These are phyloP conservation scores for Penicillium robsamsonii DNA, from an alignment of 495 filamentous ascomycete species.

Conservation along the genomic window DNA sequence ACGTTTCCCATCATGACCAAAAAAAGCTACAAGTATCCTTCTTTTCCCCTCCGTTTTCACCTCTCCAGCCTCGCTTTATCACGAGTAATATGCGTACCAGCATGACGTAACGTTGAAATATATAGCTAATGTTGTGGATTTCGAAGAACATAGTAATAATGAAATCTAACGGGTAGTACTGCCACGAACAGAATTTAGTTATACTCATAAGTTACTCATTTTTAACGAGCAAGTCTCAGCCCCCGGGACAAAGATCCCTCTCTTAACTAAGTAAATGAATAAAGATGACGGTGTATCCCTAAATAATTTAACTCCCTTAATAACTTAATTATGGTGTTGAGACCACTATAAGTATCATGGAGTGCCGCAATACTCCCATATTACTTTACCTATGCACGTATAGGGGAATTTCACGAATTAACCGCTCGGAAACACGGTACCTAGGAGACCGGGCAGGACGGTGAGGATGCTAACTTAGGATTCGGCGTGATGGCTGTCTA, in stretches of 20 bases:
- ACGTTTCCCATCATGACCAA: not conserved
- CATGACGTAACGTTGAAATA: not conserved
- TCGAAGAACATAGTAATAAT: conserved; percentile 1
- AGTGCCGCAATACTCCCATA: too few species aligned
- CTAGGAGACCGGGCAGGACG: too few species aligned
- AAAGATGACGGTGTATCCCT: conserved; percentile 12
- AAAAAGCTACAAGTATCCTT: conserved; percentile 1
- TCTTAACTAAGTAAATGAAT: conserved; percentile 2
- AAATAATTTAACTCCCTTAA: conserved; percentile 17
- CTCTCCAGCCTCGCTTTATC: conserved; percentile 3
- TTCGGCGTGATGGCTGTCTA: too few species aligned
- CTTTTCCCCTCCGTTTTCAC: not conserved
- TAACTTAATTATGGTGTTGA: conserved; percentile 1
- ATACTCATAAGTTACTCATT: not conserved
- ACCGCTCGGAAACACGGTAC: too few species aligned
- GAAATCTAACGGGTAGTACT: conserved; percentile 1
- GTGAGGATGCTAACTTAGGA: too few species aligned
- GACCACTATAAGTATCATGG: too few species aligned
- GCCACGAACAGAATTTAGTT: conserved; percentile 1
- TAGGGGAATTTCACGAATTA: too few species aligned
- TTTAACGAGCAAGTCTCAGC: not conserved
- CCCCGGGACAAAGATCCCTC: not conserved
- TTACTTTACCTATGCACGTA: too few species aligned
- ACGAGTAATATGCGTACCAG: not conserved
- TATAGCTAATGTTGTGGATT: not conserved